Evolutionary conservation across 495 filamentous ascomycete species (phyloP).

Genomic region (Daldinia grandis): DNA sequence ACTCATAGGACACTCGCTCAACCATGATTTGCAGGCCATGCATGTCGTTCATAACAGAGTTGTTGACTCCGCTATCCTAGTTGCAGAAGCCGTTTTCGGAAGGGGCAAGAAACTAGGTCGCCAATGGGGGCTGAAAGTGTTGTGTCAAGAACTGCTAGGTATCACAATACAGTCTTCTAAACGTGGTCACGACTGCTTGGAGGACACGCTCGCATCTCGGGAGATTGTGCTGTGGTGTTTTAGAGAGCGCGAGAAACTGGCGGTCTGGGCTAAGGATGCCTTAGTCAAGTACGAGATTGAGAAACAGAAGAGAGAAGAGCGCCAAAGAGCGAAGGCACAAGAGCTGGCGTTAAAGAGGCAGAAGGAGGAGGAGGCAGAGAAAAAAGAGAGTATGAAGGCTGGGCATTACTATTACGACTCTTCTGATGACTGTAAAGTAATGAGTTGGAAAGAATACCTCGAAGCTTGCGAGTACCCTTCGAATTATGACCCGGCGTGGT

Average conservation of each 20-base stretch:
- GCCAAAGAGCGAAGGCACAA: conserved; percentile 14
- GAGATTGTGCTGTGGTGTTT: conserved; percentile 51
- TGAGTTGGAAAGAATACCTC: conserved; percentile 6
- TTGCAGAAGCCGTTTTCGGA: conserved; percentile 38
- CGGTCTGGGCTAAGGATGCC: conserved; percentile 22
- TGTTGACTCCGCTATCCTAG: conserved; percentile 46
- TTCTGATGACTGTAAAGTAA: background rate
- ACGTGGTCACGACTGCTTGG: conserved; percentile 50
- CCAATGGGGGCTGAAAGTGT: conserved; percentile 44
- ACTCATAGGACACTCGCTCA: conserved; percentile 42
- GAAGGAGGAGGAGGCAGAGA: conserved; percentile 9
- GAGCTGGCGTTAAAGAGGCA: conserved; percentile 25
- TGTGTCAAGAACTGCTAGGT: conserved; percentile 41
- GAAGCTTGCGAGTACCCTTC: background rate
- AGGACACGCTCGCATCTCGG: conserved; percentile 52
- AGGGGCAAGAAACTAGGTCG: conserved; percentile 13
- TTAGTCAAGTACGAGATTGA: conserved; percentile 16
- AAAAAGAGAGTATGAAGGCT: background rate
- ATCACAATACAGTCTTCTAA: conserved; percentile 45
- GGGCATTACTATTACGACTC: background rate
- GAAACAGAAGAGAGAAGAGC: conserved; percentile 11
- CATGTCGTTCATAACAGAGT: conserved; percentile 42
- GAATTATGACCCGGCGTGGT: background rate
- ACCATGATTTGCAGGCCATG: conserved; percentile 42
- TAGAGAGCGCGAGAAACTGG: conserved; percentile 19